phyloP scores from a whole-genome alignment of 371 early-diverging fungal genomes.

The Gilbertella persicaria region DNA sequence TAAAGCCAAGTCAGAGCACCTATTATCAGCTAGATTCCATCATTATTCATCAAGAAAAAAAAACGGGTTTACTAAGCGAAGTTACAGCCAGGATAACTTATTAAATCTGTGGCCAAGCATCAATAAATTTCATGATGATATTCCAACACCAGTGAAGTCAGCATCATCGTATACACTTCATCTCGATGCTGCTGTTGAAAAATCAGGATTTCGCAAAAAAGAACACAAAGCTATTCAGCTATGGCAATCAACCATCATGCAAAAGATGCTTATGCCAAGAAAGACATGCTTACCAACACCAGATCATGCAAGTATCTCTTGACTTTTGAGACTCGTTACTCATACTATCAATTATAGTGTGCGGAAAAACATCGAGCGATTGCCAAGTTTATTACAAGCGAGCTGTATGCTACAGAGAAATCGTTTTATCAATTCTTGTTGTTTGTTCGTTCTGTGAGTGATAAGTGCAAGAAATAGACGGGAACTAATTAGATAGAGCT shows the following conservation, averaged over 20 bases:
- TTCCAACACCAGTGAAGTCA: too few relatives aligned
- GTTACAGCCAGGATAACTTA: too few relatives aligned
- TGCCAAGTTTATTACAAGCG: slow-evolving; percentile 22
- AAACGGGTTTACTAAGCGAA: too few relatives aligned
- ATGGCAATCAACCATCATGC: slow-evolving; percentile 6
- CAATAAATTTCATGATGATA: too few relatives aligned
- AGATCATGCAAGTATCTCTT: background rate
- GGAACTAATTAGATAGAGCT: slow-evolving; percentile 18
- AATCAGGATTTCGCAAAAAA: slow-evolving; percentile 8
- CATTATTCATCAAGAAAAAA: too few relatives aligned
- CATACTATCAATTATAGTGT: background rate
- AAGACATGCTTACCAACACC: background rate
- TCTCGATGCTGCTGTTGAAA: background rate
- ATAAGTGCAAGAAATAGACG: background rate
- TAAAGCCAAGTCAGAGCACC: too few relatives aligned
- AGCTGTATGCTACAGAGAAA: slow-evolving; percentile 27
- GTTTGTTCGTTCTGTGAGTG: slow-evolving; percentile 34
- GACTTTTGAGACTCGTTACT: background rate
- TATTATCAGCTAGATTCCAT: too few relatives aligned
- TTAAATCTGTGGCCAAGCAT: too few relatives aligned
- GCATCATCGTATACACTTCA: too few relatives aligned
- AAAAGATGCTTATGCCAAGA: slow-evolving; percentile 2
- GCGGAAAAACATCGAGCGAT: slow-evolving; percentile 11
- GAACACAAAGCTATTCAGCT: slow-evolving; percentile 9
- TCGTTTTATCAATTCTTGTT: slow-evolving; percentile 35